Base-by-base conservation (phyloP, 352 stramenopile genomes). In the Phytophthora europaea region DNA sequence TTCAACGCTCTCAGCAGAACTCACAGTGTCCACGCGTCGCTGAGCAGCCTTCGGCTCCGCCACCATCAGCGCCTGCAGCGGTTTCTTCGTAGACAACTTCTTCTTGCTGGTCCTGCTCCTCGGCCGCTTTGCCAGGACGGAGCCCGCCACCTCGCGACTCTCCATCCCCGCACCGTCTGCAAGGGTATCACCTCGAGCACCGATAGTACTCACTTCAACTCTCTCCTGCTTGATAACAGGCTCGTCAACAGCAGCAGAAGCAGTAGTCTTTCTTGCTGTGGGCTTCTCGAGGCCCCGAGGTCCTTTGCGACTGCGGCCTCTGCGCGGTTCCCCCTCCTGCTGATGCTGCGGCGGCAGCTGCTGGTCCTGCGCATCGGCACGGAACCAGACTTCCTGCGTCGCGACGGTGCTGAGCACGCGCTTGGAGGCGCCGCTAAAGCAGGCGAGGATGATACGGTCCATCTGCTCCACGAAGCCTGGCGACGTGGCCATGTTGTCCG, bases 391-490 rank as follows among this genome's bases (percentile, higher is more conserved):
- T 16, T 83, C 77, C 40, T 86, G 77, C 4, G 79, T 90, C 45
- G 85, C 78, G 28, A 90, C 81, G 6, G 72, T 74, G 33, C 69
- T 72, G 6, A 93, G 64, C 67, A 92, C 82, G 28, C 71, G 71
- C 68, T 83, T 77, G 0, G 84, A 79, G 22, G 84, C 82, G 34
- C 81, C 79, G 47, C 84, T 91, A 68, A 89, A 81, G 57, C 82
- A 91, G 16, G 85, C 84, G 28, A 91, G 73, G 51, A 93, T 91
- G 53, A 93, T 81, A 54, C 85, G 81, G 43, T 92, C 85, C 85
- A 93, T 93, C 60, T 93, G 84, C 59, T 87, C 64, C 34, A 69
- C 61, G 61, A 92, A 92, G 56, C 78, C 81, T 9, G 70, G 72
- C 28, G 81, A 89, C 50, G 82, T 92, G 48, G 57, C 63, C 82